Conservation (phyloP, 2,329 filamentous ascomycete genomes). For the Penicillium sp. region DNA sequence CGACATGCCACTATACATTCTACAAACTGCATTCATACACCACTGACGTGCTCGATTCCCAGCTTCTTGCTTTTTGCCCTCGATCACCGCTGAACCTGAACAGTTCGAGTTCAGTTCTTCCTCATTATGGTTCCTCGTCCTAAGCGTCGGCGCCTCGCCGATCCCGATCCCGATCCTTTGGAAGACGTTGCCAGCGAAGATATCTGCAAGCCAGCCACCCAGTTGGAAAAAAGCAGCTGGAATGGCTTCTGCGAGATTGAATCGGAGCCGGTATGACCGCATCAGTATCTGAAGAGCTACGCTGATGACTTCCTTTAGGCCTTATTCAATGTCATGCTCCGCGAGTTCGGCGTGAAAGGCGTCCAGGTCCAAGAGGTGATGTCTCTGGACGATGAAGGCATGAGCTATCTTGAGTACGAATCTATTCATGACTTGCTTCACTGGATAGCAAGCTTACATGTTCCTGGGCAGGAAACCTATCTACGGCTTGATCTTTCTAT, state of each 20-base stretch:
- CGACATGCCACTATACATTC: constrained; percentile 16
- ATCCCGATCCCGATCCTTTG: constrained; percentile 17
- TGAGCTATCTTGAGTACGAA: constrained; percentile 59
- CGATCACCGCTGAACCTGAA: neutral
- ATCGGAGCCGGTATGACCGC: constrained; percentile 68
- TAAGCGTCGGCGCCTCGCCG: constrained; percentile 28
- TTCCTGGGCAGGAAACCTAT: constrained; percentile 57
- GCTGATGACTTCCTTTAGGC: constrained; percentile 46
- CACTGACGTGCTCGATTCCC: neutral
- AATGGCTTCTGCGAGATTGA: constrained; percentile 64
- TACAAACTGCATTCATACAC: neutral
- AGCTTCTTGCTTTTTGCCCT: neutral
- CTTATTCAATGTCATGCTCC: constrained; percentile 80
- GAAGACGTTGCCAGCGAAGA: constrained; percentile 22
- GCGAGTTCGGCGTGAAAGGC: constrained; percentile 67
- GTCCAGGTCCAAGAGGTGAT: constrained; percentile 74
- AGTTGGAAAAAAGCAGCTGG: constrained; percentile 41
- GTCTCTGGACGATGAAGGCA: constrained; percentile 61
- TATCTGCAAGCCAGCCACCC: constrained; percentile 30
- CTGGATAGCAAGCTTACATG: neutral
- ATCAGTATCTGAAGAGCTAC: neutral
- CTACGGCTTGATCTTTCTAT: constrained; percentile 84
- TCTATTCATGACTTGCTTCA: neutral
- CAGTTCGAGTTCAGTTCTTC: neutral
- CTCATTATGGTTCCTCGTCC: constrained; percentile 26